Conservation (phyloP, 108 stramenopile species). For the Nannochloropsis oceanica region DNA sequence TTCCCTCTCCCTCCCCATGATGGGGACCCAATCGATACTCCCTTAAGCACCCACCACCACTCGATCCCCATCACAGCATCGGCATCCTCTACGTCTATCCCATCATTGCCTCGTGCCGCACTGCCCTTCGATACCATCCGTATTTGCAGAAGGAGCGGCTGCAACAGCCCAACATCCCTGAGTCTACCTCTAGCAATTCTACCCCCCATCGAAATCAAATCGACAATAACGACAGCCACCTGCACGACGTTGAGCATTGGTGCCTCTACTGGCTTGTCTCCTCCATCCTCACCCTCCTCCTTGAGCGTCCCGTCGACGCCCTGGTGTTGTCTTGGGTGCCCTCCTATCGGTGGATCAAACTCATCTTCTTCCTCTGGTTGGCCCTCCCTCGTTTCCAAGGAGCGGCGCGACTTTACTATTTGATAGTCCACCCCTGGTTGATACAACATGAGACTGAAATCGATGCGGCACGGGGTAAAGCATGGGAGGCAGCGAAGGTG, state of each 20-base stretch:
- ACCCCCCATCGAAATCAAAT: too few relatives aligned
- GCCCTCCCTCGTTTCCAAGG: neutral
- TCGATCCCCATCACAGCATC: neutral
- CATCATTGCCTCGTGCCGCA: neutral
- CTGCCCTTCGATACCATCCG: neutral
- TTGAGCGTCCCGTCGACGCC: neutral
- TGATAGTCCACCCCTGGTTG: neutral
- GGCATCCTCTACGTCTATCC: neutral
- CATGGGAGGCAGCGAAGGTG: neutral
- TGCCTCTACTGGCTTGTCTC: neutral
- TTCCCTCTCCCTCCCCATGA: neutral
- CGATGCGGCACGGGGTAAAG: neutral
- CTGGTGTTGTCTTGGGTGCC: neutral
- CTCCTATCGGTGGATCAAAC: neutral
- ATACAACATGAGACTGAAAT: neutral
- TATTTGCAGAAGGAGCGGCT: neutral
- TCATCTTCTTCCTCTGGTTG: neutral
- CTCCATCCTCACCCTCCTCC: neutral
- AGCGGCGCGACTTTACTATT: neutral
- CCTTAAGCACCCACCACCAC: neutral
- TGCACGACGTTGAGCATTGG: neutral
- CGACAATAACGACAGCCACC: neutral
- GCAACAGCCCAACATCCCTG: neutral
- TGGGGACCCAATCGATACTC: neutral
- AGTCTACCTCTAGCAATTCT: neutral